These are phyloP conservation scores for Metschnikowia orientalis DNA, from an alignment of 805 yeast species.

Conservation along the genomic window DNA sequence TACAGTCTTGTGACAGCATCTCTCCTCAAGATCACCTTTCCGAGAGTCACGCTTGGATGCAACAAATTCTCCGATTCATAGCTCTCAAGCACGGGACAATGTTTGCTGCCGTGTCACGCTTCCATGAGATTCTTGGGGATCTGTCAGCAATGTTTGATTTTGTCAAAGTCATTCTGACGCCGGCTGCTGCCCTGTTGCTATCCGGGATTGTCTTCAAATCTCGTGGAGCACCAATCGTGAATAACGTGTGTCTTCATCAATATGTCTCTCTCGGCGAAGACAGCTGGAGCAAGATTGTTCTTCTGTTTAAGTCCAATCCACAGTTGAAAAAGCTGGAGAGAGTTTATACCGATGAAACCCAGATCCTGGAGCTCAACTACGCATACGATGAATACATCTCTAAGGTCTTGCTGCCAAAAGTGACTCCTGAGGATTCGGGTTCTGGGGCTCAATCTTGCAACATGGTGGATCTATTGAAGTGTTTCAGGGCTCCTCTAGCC, in stretches of 20 bases:
- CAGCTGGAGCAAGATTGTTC: conserved; percentile 45
- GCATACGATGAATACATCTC: conserved; percentile 17
- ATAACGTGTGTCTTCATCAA: conserved; percentile 16
- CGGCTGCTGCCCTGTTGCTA: conserved; percentile 2
- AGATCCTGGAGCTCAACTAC: conserved; percentile 16
- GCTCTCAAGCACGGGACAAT: conserved; percentile 30
- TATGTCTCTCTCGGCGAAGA: conserved; percentile 50
- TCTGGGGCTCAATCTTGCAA: no score
- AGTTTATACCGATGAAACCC: conserved; percentile 14
- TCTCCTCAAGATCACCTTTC: conserved; percentile 19
- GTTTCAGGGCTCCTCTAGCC: no score
- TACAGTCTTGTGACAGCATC: conserved; percentile 15
- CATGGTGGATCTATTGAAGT: no score
- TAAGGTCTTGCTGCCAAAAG: no score
- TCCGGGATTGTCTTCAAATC: conserved; percentile 5
- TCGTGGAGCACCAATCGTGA: conserved; percentile 5
- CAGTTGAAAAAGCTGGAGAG: conserved; percentile 5
- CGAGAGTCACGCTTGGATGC: conserved; percentile 22
- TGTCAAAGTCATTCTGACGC: conserved; percentile 5
- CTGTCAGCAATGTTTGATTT: conserved; percentile 6
- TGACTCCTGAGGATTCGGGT: no score
- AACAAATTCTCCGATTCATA: conserved; percentile 34
- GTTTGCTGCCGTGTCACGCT: conserved; percentile 16
- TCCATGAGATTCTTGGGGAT: conserved; percentile 17
- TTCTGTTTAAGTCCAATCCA: conserved; percentile 26